These are phyloP conservation scores for Lepraria neglecta DNA, from an alignment of 495 filamentous ascomycete genomes.

Conservation along the genomic window DNA sequence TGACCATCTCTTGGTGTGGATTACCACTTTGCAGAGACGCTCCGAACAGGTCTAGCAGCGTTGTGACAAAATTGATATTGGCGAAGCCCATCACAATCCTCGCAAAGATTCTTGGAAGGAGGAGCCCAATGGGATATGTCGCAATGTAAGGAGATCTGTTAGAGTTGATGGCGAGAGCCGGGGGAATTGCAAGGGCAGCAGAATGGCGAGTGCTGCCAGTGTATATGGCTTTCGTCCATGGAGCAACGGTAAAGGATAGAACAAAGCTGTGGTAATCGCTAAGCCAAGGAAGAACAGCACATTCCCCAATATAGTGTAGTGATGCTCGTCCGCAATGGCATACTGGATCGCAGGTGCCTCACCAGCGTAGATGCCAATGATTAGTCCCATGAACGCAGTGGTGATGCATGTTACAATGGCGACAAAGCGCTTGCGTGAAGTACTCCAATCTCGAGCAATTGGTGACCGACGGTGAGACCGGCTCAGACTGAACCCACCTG, in stretches of 20 bases:
- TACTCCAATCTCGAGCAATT: constrained; percentile 61
- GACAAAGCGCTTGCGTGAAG: constrained; percentile 55
- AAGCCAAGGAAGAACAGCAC: constrained; percentile 63
- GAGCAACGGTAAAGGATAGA: constrained; percentile 69
- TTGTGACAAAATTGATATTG: constrained; percentile 66
- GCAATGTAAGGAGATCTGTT: constrained; percentile 50
- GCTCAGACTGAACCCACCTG: constrained; percentile 47
- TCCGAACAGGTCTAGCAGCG: constrained; percentile 67
- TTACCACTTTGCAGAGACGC: constrained; percentile 62
- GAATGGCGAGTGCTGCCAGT: constrained; percentile 53
- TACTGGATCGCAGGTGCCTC: constrained; percentile 71
- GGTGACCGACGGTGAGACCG: constrained; percentile 44
- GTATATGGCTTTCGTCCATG: constrained; percentile 73
- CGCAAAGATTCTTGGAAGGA: constrained; percentile 56
- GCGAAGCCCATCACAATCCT: constrained; percentile 66
- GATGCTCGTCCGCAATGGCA: constrained; percentile 56
- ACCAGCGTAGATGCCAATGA: constrained; percentile 69
- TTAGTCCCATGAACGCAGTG: constrained; percentile 58
- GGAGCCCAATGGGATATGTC: constrained; percentile 52
- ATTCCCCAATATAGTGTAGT: constrained; percentile 64
- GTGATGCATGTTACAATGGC: constrained; percentile 64
- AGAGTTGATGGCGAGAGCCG: constrained; percentile 53
- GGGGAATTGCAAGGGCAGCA: constrained; percentile 68
- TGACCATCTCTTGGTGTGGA: constrained; percentile 63
- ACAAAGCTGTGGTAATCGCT: constrained; percentile 58